phyloP scores from a whole-genome alignment of 139 green algal species.

The Astrephomene gubernaculifera region DNA sequence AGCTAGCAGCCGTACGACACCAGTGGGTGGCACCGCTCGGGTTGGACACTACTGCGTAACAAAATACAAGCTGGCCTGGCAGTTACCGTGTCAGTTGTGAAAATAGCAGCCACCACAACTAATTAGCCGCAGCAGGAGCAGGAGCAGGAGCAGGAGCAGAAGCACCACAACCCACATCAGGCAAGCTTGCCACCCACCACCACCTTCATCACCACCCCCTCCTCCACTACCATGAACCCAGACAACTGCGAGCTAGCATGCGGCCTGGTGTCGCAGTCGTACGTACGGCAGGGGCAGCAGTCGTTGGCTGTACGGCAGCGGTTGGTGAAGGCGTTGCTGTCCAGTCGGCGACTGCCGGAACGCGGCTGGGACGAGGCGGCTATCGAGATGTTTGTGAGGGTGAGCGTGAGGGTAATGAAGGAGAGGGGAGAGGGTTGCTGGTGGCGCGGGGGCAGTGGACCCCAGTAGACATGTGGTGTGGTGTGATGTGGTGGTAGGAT shows the following conservation, averaged over 20 bases:
- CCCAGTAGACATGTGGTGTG: no score
- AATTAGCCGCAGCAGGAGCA: neutral
- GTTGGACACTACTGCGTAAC: no score
- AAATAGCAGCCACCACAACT: no score
- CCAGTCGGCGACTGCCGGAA: conserved; percentile 76
- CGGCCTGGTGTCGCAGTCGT: conserved; percentile 72
- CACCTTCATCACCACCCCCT: no score
- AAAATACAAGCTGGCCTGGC: no score
- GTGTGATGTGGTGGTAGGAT: no score
- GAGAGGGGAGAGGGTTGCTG: no score
- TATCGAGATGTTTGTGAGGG: conserved; percentile 84
- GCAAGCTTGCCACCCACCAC: no score
- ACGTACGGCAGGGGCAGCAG: conserved; percentile 81
- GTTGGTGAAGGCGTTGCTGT: conserved; percentile 83
- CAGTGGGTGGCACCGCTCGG: no score
- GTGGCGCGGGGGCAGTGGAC: no score
- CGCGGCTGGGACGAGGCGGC: conserved; percentile 89
- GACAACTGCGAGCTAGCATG: conserved; percentile 68
- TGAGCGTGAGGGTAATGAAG: conserved; percentile 1
- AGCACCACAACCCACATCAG: neutral
- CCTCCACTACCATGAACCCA: conserved; percentile 79
- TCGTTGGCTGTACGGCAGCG: conserved; percentile 59
- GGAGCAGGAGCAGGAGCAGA: neutral
- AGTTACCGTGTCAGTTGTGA: no score
- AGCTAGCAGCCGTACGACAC: no score